Percentiles rank a stretch among this genome's conserved stretches.
Evolutionary conservation across 179 eudicot genomes (phyloP).

Genomic region (Patellifolia procumbens): DNA sequence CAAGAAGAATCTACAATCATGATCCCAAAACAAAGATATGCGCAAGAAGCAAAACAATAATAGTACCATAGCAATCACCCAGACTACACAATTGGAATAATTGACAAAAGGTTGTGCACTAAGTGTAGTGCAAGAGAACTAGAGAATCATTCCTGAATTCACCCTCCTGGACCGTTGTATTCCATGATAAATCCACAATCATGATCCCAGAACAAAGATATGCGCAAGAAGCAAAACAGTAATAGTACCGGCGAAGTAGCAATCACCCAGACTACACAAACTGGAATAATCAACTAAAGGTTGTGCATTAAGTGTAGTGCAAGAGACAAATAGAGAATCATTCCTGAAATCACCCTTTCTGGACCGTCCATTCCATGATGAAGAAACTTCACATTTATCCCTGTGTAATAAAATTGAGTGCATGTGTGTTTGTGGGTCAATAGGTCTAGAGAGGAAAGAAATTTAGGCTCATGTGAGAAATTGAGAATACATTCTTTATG

Average conservation of each 20-base stretch:
- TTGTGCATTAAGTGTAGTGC: neutral
- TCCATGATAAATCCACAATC: neutral
- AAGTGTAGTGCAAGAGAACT: neutral
- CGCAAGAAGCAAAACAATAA: neutral
- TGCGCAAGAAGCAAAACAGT: neutral
- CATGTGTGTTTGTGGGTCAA: neutral
- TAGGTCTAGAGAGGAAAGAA: neutral
- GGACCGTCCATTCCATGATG: neutral
- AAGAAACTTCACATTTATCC: neutral
- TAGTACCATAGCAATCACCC: neutral
- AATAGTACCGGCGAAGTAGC: neutral
- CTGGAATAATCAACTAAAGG: neutral
- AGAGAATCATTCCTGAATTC: neutral
- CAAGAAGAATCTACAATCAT: slow-evolving; percentile 22
- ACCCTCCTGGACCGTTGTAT: neutral
- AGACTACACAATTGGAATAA: neutral
- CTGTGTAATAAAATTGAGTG: neutral
- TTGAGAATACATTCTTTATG: no score
- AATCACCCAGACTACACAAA: neutral
- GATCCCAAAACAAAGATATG: neutral
- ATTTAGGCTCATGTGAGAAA: neutral
- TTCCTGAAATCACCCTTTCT: neutral
- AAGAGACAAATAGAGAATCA: neutral
- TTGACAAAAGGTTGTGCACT: neutral
- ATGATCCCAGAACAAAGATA: neutral